Percentiles rank a stretch among this genome's conserved stretches.
These are phyloP conservation scores for Fusarium phyllophilum DNA, from an alignment of 2,329 filamentous ascomycete genomes.

Conservation along the genomic window DNA sequence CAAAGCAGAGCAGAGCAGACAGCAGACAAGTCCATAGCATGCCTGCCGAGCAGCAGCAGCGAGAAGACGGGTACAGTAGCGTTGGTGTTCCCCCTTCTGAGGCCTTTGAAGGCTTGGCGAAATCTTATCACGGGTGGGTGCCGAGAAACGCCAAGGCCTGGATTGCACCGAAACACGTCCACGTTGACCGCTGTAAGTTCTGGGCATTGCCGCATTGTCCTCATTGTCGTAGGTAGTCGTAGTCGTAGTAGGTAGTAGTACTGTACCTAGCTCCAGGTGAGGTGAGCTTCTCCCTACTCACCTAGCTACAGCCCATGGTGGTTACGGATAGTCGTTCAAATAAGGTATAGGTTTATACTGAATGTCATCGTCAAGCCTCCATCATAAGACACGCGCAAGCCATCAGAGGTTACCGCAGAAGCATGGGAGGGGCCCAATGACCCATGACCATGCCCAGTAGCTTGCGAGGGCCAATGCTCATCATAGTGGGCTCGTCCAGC, in stretches of 20 bases:
- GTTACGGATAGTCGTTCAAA: neutral
- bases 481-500: constrained; percentile 17
- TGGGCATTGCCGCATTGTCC: constrained; percentile 34
- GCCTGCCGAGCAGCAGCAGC: constrained; percentile 20
- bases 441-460: constrained; percentile 20
- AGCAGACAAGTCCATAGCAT: constrained; percentile 34
- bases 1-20: constrained; percentile 21
- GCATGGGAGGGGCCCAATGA: constrained; percentile 9
- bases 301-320: constrained; percentile 2
- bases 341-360: constrained; percentile 5
- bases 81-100: constrained; percentile 45
- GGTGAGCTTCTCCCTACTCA: neutral
- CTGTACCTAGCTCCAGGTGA: neutral
- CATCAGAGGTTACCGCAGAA: constrained; percentile 12
- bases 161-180: constrained; percentile 44
- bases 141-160: constrained; percentile 47
- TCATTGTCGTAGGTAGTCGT: neutral
- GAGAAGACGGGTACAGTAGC: constrained; percentile 39
- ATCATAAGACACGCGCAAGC: constrained; percentile 19
- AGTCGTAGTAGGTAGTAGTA: neutral
- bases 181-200: constrained; percentile 44
- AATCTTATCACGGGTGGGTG: constrained; percentile 47
- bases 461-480: constrained; percentile 32
- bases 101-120: constrained; percentile 47
- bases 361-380: constrained; percentile 8